Evolutionary conservation across 345 rosid species (phyloP).

Genomic region (Euphorbia pulcherrima): DNA sequence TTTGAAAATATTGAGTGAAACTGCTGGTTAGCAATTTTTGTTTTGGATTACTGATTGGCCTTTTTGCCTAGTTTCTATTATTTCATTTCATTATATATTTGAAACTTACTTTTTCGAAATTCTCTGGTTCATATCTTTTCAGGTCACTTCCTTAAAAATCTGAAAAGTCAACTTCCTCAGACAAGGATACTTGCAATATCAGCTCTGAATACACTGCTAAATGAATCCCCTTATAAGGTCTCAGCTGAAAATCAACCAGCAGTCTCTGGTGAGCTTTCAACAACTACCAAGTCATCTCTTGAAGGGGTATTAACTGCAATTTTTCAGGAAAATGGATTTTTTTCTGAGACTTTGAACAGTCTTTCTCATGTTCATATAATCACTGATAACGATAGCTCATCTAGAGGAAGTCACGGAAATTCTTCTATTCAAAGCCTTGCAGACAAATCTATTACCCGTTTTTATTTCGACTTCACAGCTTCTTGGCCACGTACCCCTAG

Average conservation of each 20-base stretch:
- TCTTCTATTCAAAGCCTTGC: constrained; percentile 84
- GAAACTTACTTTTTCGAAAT: background rate
- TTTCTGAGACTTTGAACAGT: constrained; percentile 77
- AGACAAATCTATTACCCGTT: constrained; percentile 90
- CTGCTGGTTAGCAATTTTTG: constrained; percentile 61
- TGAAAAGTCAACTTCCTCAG: constrained; percentile 98
- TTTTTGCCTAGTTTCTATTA: constrained; percentile 5
- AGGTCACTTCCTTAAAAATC: constrained; percentile 93
- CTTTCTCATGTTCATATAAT: constrained; percentile 91
- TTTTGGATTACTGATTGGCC: constrained; percentile 1
- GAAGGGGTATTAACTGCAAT: constrained; percentile 75
- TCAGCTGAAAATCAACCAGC: constrained; percentile 42
- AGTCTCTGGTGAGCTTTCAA: constrained; percentile 29
- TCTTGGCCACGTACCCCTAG: constrained; percentile 99
- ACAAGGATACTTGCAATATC: constrained; percentile 97
- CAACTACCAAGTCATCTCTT: constrained; percentile 57
- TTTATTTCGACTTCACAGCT: constrained; percentile 91
- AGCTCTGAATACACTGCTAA: constrained; percentile 79
- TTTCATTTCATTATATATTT: background rate
- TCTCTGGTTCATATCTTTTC: constrained; percentile 27
- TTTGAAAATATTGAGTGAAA: constrained; percentile 68
- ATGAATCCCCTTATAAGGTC: constrained; percentile 89
- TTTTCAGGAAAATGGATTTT: constrained; percentile 88
- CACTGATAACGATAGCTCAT: constrained; percentile 64
- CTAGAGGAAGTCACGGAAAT: constrained; percentile 75